Evolutionary conservation across 805 yeast species (phyloP).

Genomic region (Wickerhamiella hasegawae): DNA sequence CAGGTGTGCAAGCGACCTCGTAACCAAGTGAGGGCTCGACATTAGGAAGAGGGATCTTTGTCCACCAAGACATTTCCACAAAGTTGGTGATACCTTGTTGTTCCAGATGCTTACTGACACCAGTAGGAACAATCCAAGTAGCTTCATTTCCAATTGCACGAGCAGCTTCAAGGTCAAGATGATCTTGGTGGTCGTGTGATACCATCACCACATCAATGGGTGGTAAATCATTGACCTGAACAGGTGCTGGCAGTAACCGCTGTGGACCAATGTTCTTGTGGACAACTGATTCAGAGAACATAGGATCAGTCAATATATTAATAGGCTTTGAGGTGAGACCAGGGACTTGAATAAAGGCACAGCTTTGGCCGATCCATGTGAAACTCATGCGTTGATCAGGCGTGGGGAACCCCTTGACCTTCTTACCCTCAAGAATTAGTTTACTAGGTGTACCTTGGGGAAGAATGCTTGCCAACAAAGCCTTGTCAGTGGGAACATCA

Average conservation of each 20-base stretch:
- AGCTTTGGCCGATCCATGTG: slow-evolving; percentile 92
- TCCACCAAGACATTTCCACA: slow-evolving; percentile 91
- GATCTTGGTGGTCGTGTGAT: slow-evolving; percentile 94
- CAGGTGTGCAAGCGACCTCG: slow-evolving; percentile 78
- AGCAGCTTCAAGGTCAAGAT: slow-evolving; percentile 53
- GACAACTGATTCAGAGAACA: slow-evolving; percentile 52
- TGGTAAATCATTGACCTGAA: slow-evolving; percentile 45
- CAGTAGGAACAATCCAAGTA: slow-evolving; percentile 79
- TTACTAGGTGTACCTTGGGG: slow-evolving; percentile 46
- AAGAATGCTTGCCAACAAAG: slow-evolving; percentile 34
- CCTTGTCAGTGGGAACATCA: slow-evolving; percentile 34
- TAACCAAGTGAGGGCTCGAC: slow-evolving; percentile 31
- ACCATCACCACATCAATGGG: slow-evolving; percentile 59
- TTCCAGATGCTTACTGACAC: slow-evolving; percentile 45
- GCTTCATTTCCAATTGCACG: slow-evolving; percentile 37
- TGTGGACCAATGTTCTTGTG: slow-evolving; percentile 60
- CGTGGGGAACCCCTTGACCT: slow-evolving; percentile 5
- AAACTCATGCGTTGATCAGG: slow-evolving; percentile 33
- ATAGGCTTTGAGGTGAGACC: slow-evolving; percentile 25
- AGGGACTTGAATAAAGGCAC: slow-evolving; percentile 50
- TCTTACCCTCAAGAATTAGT: slow-evolving; percentile 14
- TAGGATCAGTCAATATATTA: slow-evolving; percentile 76
- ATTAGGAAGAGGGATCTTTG: slow-evolving; percentile 32
- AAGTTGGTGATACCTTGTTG: slow-evolving; percentile 43
- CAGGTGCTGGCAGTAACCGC: slow-evolving; percentile 66